Evolutionary conservation across 208 protist species (phyloP), one percentile per base, ranked within the genome.

Genomic region (Lotmaria passim): DNA sequence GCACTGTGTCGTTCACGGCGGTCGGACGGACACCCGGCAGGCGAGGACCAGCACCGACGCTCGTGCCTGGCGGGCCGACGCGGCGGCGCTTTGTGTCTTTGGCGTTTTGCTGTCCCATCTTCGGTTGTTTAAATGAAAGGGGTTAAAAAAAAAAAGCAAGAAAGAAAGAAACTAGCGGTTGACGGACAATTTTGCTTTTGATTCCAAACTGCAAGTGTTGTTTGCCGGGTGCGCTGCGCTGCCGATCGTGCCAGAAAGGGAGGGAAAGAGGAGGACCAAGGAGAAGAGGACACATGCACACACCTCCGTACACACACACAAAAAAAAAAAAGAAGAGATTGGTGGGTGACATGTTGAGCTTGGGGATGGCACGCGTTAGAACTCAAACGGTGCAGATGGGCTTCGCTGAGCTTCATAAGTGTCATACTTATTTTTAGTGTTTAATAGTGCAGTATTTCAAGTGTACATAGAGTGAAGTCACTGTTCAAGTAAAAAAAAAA

Each of bases 71-170:
- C 19, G 43, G 36, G 1, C 56, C 53, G 34, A 59, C 51, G 26
- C 39, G 51, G 53, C 58, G 78, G 7, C 69, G 68, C 60, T 83
- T 89, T 14, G 69, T 46, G 39, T 93, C 87, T 69, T 87, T 93
- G 2, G 73, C 75, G 59, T 87, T 88, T 15, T 74, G 73, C 69
- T 93, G 87, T 3, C 87, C 87, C 87, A 93, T 93, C 3, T n/a
- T 17, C 2, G 7, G 21, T 31, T 52, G 60, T n/a, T 10, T 23
- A 41, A 26, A 4, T 28, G 7, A 36, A 0, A 30, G 17, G 28
- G 15, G 34, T 34, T 65, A 52, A n/a, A 71, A 55, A 61, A 30
- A 62, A 61, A 50, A 44, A 73, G 26, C 19, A 34, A 60, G 26
- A 55, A 59, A 62, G 46, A 69, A 34, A 58, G 21, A 33, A 3